Base-by-base conservation (phyloP, 768 basidiomycete genomes). In the Galerina marginata region DNA sequence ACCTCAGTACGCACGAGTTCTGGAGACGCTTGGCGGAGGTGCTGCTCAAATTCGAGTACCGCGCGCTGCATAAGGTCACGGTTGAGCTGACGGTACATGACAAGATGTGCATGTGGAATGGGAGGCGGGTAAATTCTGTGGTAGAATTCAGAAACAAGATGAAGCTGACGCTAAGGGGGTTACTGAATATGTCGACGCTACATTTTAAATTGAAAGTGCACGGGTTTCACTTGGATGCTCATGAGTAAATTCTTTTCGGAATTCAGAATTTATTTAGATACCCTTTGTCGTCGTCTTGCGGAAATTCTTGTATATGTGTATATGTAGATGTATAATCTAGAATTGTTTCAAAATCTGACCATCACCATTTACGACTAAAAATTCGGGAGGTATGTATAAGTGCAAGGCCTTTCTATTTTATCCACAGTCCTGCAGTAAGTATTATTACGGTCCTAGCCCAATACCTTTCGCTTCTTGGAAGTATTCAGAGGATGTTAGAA, bases 171-270 rank as follows among this genome's bases (percentile, higher is more conserved):
- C 39, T 63, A 38, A 44, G 45, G 14, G 9, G 33, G 20, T n/a
- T 67, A 15, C 20, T 57, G 12, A 65, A 65, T 52, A 49, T 65
- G 29, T 40, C 66, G n/a, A 54, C 61, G 9, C 63, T 67, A 14
- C 59, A 67, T 55, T 61, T 63, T 43, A 65, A 50, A 16, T 58
- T 63, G 36, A 67, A 65, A 37, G 62, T 67, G 36, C 59, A 53
- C 16, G 60, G 44, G 1, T 61, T 61, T 25, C 50, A 52, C 29
- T 23, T 37, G 26, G 54, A 25, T 43, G 45, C 45, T n/a, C 53
- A 60, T 29, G 52, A 60, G n/a, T 54, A 36, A 54, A 33, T 33
- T 33, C 29, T 33, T 33, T 33, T 33, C 29, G 29, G 29, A 33
- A 33, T 33, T 33, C 29, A 33, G 7, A 4, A 33, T 33, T 33